These are phyloP conservation scores for Basidiobolus heterosporus DNA, from an alignment of 371 early-diverging fungal genomes.

Conservation along the genomic window DNA sequence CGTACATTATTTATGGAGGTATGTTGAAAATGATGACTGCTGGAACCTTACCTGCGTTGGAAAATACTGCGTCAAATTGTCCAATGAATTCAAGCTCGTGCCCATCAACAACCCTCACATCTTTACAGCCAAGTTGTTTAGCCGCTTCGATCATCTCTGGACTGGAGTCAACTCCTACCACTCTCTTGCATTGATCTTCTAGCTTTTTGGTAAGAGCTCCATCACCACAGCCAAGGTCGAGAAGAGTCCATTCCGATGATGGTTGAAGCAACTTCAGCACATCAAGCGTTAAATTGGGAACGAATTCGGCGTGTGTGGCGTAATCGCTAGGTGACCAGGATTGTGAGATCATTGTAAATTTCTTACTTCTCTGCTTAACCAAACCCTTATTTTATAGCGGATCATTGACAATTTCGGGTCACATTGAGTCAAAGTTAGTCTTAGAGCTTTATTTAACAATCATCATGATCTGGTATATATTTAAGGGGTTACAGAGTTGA, in stretches of 20 bases:
- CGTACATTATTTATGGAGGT: background rate
- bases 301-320: too few species aligned
- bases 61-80: slow-evolving; percentile 40
- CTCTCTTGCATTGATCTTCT: slow-evolving; percentile 18
- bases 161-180: slow-evolving; percentile 45
- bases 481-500: too few species aligned
- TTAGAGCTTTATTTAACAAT: too few species aligned
- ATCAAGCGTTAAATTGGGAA: too few species aligned
- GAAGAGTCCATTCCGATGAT: slow-evolving; percentile 8
- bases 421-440: too few species aligned
- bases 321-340: too few species aligned
- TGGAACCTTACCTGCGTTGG: slow-evolving; percentile 27
- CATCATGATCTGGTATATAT: too few species aligned
- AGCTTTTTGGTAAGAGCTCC: slow-evolving; percentile 38
- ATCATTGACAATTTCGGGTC: too few species aligned
- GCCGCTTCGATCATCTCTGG: slow-evolving; percentile 38
- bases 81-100: slow-evolving; percentile 21
- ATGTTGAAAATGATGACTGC: slow-evolving; percentile 8
- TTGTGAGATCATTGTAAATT: too few species aligned
- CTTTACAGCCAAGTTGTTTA: slow-evolving; percentile 8
- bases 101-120: slow-evolving; percentile 31
- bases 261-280: too few species aligned
- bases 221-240: slow-evolving; percentile 60
- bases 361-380: too few species aligned
- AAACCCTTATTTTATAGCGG: too few species aligned